These are phyloP conservation scores for Pilobolus umbonatus DNA, from an alignment of 192 early-diverging fungal genomes.

Conservation along the genomic window DNA sequence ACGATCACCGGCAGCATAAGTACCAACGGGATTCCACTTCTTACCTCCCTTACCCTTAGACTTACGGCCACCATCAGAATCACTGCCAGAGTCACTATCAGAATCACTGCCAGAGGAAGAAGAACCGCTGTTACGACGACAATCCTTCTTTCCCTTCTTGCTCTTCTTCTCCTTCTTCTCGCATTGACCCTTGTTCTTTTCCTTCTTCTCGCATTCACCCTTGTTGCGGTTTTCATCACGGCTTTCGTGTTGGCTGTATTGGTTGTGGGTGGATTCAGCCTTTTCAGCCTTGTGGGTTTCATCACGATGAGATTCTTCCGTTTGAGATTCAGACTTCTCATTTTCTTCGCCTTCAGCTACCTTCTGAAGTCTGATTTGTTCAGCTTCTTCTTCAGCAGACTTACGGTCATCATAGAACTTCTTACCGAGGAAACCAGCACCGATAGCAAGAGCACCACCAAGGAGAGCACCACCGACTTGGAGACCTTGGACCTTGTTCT, in stretches of 20 bases:
- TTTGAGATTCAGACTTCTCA: conserved; percentile 12
- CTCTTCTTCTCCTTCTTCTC: conserved; percentile 14
- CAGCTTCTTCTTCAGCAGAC: conserved; percentile 34
- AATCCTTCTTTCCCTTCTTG: conserved; percentile 7
- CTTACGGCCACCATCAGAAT: conserved; percentile 13
- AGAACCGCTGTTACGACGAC: conserved; percentile 2
- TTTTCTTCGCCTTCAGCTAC: conserved; percentile 15
- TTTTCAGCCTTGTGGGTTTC: background rate
- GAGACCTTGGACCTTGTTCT: conserved; percentile 34
- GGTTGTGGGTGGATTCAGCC: background rate
- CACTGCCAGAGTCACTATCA: conserved; percentile 8
- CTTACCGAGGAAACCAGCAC: conserved; percentile 41
- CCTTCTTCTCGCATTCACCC: conserved; percentile 7
- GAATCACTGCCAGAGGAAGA: background rate
- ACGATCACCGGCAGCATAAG: conserved; percentile 45
- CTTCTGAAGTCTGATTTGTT: conserved; percentile 16
- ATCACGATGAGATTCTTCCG: background rate
- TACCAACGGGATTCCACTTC: conserved; percentile 43
- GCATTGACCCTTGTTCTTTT: conserved; percentile 4
- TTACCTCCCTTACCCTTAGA: conserved; percentile 11
- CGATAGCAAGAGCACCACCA: conserved; percentile 39
- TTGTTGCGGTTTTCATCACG: background rate
- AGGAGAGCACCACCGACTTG: conserved; percentile 36
- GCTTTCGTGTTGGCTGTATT: background rate
- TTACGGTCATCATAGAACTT: conserved; percentile 34